Conservation (phyloP, 2,329 filamentous ascomycete genomes). For the Aspergillus phoenicis region DNA sequence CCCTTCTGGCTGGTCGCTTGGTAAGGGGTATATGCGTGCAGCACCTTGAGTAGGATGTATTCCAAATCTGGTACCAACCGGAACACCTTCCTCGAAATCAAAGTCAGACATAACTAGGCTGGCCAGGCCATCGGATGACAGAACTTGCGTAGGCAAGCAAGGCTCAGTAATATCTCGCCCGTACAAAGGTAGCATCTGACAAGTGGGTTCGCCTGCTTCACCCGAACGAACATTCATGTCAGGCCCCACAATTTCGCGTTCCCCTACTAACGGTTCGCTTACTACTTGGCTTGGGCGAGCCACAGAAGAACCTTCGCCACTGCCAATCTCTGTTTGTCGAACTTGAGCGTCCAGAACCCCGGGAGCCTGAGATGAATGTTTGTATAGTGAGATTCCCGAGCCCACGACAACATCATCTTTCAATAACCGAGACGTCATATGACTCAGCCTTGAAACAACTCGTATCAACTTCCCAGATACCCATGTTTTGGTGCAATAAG, state of each 20-base stretch:
- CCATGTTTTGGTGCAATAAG: constrained; percentile 27
- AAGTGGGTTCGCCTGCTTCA: background rate
- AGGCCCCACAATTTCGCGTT: background rate
- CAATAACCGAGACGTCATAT: constrained; percentile 13
- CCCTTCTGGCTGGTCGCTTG: background rate
- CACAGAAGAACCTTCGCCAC: background rate
- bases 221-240: background rate
- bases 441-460: constrained; percentile 21
- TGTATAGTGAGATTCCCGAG: background rate
- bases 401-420: background rate
- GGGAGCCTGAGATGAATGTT: background rate
- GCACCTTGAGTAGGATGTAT: background rate
- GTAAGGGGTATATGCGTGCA: background rate
- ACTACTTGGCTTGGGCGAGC: background rate
- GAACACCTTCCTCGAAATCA: constrained; percentile 7
- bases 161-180: background rate
- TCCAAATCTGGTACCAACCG: background rate
- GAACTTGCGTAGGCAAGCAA: background rate
- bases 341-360: too few relatives aligned
- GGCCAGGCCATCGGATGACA: background rate
- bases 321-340: background rate
- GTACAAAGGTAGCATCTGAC: background rate
- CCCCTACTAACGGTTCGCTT: background rate
- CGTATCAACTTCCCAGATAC: constrained; percentile 25
- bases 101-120: constrained; percentile 2